These are phyloP conservation scores for Prunus salicina DNA, from an alignment of 306 rosid species.

Conservation along the genomic window DNA sequence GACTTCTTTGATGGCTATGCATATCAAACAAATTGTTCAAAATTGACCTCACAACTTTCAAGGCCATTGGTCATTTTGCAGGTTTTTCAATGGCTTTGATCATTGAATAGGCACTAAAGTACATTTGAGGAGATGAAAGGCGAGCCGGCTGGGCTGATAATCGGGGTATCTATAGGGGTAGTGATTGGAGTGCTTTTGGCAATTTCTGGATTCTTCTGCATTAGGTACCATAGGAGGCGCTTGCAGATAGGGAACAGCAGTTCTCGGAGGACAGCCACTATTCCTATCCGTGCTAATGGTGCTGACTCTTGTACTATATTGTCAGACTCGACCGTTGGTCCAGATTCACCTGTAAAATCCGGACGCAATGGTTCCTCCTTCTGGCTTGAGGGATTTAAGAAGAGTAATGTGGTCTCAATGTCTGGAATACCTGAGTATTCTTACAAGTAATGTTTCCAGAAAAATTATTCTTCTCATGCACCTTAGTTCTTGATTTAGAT, in stretches of 20 bases:
- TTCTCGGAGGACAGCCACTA: conserved; percentile 77
- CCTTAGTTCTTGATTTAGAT: conserved; percentile 14
- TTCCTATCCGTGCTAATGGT: conserved; percentile 88
- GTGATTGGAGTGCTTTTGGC: conserved; percentile 92
- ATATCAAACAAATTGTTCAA: conserved; percentile 24
- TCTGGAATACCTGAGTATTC: conserved; percentile 95
- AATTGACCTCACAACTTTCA: conserved; percentile 36
- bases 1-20: conserved; percentile 34
- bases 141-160: conserved; percentile 79
- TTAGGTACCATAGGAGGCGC: conserved; percentile 73
- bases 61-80: conserved; percentile 27
- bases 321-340: conserved; percentile 90
- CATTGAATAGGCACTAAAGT: conserved; percentile 34
- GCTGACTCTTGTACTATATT: conserved; percentile 69
- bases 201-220: conserved; percentile 66
- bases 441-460: conserved; percentile 64
- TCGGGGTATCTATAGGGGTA: conserved; percentile 90
- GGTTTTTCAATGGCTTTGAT: conserved; percentile 55
- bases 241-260: conserved; percentile 98
- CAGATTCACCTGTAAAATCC: conserved; percentile 91
- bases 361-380: conserved; percentile 52
- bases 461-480: conserved; percentile 1
- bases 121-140: conserved; percentile 59
- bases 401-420: conserved; percentile 66
- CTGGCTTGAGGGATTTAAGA: conserved; percentile 87